Percentiles rank a stretch among this genome's conserved stretches.
Conservation (phyloP, 371 early-diverging fungal genomes). For the Rozella allomycis region DNA sequence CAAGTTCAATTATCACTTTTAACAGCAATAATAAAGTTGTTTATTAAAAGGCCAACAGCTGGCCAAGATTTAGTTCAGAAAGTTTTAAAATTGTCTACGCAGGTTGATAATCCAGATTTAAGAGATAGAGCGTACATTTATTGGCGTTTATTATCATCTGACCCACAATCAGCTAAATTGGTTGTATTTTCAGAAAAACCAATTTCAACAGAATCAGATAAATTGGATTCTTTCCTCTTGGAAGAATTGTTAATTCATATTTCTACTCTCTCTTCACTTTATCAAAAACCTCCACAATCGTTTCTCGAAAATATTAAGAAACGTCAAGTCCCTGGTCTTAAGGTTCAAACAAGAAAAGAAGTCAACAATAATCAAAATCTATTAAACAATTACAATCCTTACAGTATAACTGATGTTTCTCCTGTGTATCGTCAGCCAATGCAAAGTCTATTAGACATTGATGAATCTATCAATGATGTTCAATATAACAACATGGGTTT, state of each 20-base stretch:
- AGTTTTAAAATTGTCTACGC: conserved; percentile 75
- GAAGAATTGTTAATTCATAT: conserved; percentile 73
- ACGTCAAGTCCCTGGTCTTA: no score
- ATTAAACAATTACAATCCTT: no score
- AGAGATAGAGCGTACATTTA: conserved; percentile 93
- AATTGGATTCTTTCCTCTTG: conserved; percentile 51
- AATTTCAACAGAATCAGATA: conserved; percentile 55
- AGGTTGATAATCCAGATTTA: conserved; percentile 85
- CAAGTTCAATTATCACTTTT: conserved; percentile 75
- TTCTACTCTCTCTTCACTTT: conserved; percentile 68
- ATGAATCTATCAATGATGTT: no score
- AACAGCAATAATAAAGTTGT: conserved; percentile 83
- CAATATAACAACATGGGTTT: no score
- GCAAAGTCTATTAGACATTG: not conserved
- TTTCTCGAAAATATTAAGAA: not conserved
- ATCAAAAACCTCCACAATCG: conserved; percentile 57
- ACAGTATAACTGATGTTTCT: no score
- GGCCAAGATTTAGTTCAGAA: conserved; percentile 73
- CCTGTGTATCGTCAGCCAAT: no score
- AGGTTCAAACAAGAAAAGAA: no score
- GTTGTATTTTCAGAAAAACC: conserved; percentile 71
- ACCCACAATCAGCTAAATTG: conserved; percentile 39
- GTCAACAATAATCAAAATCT: no score
- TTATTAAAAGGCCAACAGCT: conserved; percentile 65
- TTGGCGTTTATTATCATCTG: conserved; percentile 81